phyloP scores from a whole-genome alignment of 257 asterid genomes.

The Handroanthus guayacan region DNA sequence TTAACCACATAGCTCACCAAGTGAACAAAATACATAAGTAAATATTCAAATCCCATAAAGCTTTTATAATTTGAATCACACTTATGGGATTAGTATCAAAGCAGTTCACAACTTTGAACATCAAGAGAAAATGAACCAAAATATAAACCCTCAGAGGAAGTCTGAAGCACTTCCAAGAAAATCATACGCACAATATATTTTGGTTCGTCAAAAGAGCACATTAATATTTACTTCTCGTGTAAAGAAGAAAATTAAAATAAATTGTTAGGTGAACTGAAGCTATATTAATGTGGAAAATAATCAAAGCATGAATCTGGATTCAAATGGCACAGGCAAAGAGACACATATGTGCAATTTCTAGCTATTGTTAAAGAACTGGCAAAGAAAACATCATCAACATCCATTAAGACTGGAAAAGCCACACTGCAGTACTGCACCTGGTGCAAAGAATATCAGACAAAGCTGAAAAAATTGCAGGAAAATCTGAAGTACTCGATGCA shows the following conservation, averaged over 20 bases:
- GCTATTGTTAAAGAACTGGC: neutral
- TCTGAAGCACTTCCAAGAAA: constrained; percentile 5
- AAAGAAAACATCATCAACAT: neutral
- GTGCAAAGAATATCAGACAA: neutral
- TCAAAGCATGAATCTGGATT: constrained; percentile 11
- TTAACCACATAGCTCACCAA: neutral
- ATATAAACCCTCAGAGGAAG: neutral
- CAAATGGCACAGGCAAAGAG: neutral
- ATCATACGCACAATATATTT: neutral
- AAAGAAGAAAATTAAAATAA: neutral
- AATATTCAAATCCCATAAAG: constrained; percentile 7
- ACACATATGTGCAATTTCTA: constrained; percentile 4
- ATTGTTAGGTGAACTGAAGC: constrained; percentile 4
- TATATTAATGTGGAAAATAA: neutral
- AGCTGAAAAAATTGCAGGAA: neutral
- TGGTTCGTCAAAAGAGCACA: neutral
- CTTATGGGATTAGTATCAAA: neutral
- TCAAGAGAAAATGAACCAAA: constrained; percentile 6
- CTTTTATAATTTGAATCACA: neutral
- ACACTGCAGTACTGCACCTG: neutral
- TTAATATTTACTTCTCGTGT: constrained; percentile 2
- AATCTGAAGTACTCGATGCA: neutral
- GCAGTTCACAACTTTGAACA: neutral
- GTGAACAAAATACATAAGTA: constrained; percentile 8
- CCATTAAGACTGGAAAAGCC: neutral